These are phyloP conservation scores for Tylopilus felleus DNA, from an alignment of 768 basidiomycete genomes.

Conservation along the genomic window DNA sequence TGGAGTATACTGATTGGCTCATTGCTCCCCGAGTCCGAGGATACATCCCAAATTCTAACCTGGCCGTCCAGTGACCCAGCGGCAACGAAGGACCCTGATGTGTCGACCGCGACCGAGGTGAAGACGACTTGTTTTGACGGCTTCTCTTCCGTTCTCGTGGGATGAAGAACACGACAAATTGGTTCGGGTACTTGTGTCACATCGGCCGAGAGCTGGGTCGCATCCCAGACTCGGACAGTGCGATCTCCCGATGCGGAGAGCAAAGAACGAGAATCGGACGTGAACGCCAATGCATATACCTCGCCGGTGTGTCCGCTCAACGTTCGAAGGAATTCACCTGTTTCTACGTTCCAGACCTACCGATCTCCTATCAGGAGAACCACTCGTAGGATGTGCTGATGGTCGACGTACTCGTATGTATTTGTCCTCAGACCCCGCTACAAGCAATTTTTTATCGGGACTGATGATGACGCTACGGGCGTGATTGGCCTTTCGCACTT, in stretches of 20 bases:
- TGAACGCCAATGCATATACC: slow-evolving; percentile 37
- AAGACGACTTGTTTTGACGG: slow-evolving; percentile 25
- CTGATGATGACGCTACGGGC: slow-evolving; percentile 33
- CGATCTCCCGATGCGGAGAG: slow-evolving; percentile 37
- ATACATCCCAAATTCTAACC: slow-evolving; percentile 50
- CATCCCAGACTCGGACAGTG: slow-evolving; percentile 36
- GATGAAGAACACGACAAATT: slow-evolving; percentile 19
- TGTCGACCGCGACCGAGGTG: slow-evolving; percentile 30
- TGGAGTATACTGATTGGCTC: slow-evolving; percentile 22
- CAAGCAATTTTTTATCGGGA: slow-evolving; percentile 29
- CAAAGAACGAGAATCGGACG: slow-evolving; percentile 32
- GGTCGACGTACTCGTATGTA: slow-evolving; percentile 29
- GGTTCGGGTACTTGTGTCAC: slow-evolving; percentile 18
- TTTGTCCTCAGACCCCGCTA: slow-evolving; percentile 34
- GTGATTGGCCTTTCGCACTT: slow-evolving; percentile 23
- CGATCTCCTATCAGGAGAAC: slow-evolving; percentile 2
- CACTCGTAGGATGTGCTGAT: background rate
- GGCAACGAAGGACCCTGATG: slow-evolving; percentile 42
- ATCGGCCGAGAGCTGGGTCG: slow-evolving; percentile 22
- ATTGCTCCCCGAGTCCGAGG: slow-evolving; percentile 32
- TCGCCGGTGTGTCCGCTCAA: slow-evolving; percentile 33
- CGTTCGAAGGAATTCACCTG: slow-evolving; percentile 27
- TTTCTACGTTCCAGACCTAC: slow-evolving; percentile 27
- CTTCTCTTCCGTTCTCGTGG: slow-evolving; percentile 13
- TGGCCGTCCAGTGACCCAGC: slow-evolving; percentile 52